Evolutionary conservation across 805 yeast species (phyloP).

Genomic region (Trichomonascus vanleenenianus): DNA sequence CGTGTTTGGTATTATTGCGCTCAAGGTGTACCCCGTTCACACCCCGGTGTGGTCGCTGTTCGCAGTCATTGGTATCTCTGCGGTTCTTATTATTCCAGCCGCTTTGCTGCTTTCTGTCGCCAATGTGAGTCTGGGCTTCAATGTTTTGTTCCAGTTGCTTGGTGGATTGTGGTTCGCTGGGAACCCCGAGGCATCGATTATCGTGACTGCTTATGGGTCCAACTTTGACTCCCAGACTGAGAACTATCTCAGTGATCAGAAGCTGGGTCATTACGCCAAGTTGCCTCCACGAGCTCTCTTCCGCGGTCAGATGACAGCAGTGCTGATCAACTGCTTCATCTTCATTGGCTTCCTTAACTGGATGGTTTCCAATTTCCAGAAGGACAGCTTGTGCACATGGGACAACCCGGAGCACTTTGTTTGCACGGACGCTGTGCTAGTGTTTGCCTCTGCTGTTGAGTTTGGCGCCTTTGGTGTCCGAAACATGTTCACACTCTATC

Average conservation of each 20-base stretch:
- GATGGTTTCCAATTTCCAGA: constrained; percentile 27
- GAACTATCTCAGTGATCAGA: constrained; percentile 42
- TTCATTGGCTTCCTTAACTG: constrained; percentile 27
- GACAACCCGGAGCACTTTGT: constrained; percentile 32
- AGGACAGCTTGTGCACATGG: constrained; percentile 37
- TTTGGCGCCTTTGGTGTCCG: constrained; percentile 42
- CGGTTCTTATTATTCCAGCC: constrained; percentile 55
- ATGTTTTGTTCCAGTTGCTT: constrained; percentile 52
- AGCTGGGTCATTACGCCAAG: constrained; percentile 39
- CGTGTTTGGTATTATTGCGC: constrained; percentile 35
- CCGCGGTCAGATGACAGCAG: constrained; percentile 33
- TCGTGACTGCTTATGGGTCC: constrained; percentile 39
- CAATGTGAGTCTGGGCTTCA: constrained; percentile 49
- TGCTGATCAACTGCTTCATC: constrained; percentile 32
- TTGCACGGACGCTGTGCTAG: constrained; percentile 34
- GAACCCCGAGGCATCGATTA: constrained; percentile 47
- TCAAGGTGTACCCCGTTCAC: constrained; percentile 38
- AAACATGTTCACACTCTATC: constrained; percentile 34
- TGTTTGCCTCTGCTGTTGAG: constrained; percentile 39
- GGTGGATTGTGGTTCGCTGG: constrained; percentile 62
- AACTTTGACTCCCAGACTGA: constrained; percentile 44
- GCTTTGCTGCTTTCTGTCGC: constrained; percentile 56
- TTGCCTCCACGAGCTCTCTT: constrained; percentile 37
- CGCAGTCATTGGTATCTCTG: constrained; percentile 45
- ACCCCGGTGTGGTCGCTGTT: constrained; percentile 50